Evolutionary conservation across 2,329 filamentous ascomycete genomes (phyloP).

Genomic region (Didymella exigua): DNA sequence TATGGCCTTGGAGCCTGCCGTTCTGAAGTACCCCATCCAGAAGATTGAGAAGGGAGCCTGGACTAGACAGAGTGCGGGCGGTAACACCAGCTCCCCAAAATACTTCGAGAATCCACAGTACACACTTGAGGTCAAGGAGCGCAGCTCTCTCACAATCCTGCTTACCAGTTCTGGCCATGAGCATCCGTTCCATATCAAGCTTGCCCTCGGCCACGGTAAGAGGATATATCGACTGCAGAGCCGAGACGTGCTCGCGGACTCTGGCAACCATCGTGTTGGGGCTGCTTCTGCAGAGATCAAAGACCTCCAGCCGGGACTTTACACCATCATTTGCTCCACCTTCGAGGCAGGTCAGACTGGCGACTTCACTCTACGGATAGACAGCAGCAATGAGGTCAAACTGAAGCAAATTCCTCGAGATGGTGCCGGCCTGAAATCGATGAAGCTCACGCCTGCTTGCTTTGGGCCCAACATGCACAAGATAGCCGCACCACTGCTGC

Average conservation of each 20-base stretch:
- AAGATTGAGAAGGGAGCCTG: slow-evolving; percentile 70
- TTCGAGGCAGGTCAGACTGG: slow-evolving; percentile 82
- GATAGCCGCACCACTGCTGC: slow-evolving; percentile 58
- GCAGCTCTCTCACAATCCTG: slow-evolving; percentile 72
- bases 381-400: slow-evolving; percentile 62
- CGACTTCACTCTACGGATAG: slow-evolving; percentile 76
- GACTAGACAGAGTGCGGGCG: slow-evolving; percentile 81
- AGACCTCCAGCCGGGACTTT: slow-evolving; percentile 71
- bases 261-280: slow-evolving; percentile 85
- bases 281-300: slow-evolving; percentile 71
- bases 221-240: slow-evolving; percentile 72
- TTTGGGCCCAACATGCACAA: slow-evolving; percentile 59
- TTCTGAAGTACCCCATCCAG: slow-evolving; percentile 64
- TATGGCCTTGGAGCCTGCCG: slow-evolving; percentile 67
- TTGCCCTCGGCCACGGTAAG: slow-evolving; percentile 77
- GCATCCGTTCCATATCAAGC: slow-evolving; percentile 80
- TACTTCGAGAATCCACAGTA: slow-evolving; percentile 93
- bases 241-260: slow-evolving; percentile 80
- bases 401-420: slow-evolving; percentile 71
- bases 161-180: slow-evolving; percentile 71
- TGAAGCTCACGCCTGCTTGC: slow-evolving; percentile 59
- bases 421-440: slow-evolving; percentile 74
- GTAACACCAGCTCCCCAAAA: slow-evolving; percentile 74
- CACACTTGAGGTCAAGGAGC: slow-evolving; percentile 62
- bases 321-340: slow-evolving; percentile 89